Evolutionary conservation across 2,329 filamentous ascomycete species (phyloP), one percentile per base, ranked within the genome.

Genomic region (Xylariaceae sp.): DNA sequence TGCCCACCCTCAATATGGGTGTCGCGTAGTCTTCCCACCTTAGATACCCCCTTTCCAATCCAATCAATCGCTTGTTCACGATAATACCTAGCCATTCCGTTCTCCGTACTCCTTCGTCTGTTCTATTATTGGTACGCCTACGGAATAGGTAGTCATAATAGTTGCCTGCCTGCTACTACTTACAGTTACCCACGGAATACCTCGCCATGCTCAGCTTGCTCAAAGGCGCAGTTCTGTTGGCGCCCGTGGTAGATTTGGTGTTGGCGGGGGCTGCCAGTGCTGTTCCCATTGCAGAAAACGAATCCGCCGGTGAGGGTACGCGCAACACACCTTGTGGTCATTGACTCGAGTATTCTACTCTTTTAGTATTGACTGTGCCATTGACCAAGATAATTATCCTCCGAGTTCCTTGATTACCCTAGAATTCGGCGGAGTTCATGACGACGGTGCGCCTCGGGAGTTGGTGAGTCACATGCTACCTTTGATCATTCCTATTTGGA

Each of bases 221-320:
- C 48, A 68, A 68, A 70, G 69, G 69, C 60, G 71, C 70, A 61
- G 69, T 70, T 58, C 66, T 76, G 64, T 62, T 76, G 67, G 73
- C 70, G 65, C 72, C 74, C 64, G 70, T 69, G 67, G 67, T 77
- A 67, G 71, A 68, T 37, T 55, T 59, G 49, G 59, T 23, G 37
- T 54, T 42, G 37, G 55, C 57, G 15, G 65, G 65, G 49, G 69
- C 70, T 57, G 67, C 70, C 58, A 62, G 67, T 23, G 57, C 66
- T 49, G 69, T 70, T 57, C 67, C 70, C 59, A 62, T 68, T 23
- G 57, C 60, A 6, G 23, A 6, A 7, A 35, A 8, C n/a, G 59
- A 50, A 60, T 55, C 60, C 45, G 55, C 63, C 39, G 55, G 56
- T 63, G 49, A 68, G 39, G 53, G 63, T 64, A 61, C n/a, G 13